Conservation (phyloP, 2,329 filamentous ascomycete genomes). For the Aspergillus sp. region DNA sequence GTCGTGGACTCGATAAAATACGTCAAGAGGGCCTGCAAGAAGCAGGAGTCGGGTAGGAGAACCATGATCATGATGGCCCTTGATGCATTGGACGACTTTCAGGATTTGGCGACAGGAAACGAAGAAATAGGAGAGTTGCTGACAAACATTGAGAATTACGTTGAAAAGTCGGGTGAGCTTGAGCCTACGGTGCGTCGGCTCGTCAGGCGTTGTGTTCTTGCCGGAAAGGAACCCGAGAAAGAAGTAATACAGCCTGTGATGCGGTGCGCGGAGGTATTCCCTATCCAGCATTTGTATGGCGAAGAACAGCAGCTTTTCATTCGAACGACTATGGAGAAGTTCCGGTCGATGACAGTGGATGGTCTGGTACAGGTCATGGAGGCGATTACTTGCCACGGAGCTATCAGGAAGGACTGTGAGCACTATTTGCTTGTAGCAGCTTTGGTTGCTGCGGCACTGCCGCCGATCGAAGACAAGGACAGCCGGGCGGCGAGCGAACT, state of each 20-base stretch:
- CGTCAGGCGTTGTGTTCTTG: constrained; percentile 27
- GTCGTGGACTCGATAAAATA: constrained; percentile 27
- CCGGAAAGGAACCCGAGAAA: constrained; percentile 18
- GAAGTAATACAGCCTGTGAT: constrained; percentile 20
- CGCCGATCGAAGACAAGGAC: constrained; percentile 30
- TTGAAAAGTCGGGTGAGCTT: constrained; percentile 25
- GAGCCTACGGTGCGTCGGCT: constrained; percentile 18
- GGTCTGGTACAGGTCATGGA: constrained; percentile 21
- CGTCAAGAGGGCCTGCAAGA: constrained; percentile 26
- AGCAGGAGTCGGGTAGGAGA: constrained; percentile 23
- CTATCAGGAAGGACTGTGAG: constrained; percentile 18
- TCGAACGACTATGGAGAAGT: constrained; percentile 24
- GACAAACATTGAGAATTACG: constrained; percentile 26
- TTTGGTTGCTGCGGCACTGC: constrained; percentile 24
- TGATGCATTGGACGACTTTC: constrained; percentile 31
- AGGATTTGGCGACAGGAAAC: constrained; percentile 26
- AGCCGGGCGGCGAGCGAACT: constrained; percentile 25
- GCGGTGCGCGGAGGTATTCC: constrained; percentile 26
- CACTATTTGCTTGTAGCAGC: constrained; percentile 29
- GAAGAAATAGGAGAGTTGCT: constrained; percentile 27
- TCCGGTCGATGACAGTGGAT: constrained; percentile 24
- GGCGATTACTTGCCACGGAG: constrained; percentile 22
- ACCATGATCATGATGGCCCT: constrained; percentile 29
- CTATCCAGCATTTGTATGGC: constrained; percentile 27
- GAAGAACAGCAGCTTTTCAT: constrained; percentile 31